Percentiles rank a stretch among this genome's conserved stretches.
Evolutionary conservation across 805 yeast species (phyloP).

Genomic region (Metschnikowia bowlesiae): DNA sequence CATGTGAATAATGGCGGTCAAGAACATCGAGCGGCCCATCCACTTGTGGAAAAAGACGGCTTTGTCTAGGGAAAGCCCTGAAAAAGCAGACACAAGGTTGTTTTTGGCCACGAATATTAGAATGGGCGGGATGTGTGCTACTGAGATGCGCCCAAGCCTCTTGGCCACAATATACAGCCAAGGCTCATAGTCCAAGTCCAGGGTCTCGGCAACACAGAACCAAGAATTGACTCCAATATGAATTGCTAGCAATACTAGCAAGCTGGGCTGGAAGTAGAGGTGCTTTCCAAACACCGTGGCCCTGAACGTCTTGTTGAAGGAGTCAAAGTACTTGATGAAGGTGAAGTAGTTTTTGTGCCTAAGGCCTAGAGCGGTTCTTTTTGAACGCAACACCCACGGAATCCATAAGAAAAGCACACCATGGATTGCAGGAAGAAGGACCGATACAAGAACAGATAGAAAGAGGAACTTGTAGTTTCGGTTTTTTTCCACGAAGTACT

Average conservation of each 20-base stretch:
- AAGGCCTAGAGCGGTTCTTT: constrained; percentile 16
- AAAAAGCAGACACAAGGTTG: constrained; percentile 33
- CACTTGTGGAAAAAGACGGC: constrained; percentile 39
- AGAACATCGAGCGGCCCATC: constrained; percentile 40
- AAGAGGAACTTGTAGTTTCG: constrained; percentile 36
- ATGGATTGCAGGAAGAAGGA: constrained; percentile 27
- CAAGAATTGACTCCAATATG: constrained; percentile 27
- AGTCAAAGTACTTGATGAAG: constrained; percentile 25
- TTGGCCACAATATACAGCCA: constrained; percentile 38
- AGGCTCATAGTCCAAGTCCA: constrained; percentile 38
- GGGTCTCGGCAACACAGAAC: constrained; percentile 29
- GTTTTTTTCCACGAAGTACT: constrained; percentile 34
- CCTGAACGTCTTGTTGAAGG: constrained; percentile 23
- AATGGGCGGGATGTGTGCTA: constrained; percentile 37
- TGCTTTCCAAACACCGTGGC: constrained; percentile 16
- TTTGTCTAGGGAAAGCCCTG: constrained; percentile 42
- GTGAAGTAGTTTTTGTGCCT: constrained; percentile 21
- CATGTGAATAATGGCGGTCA: constrained; percentile 33
- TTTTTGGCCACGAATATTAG: constrained; percentile 36
- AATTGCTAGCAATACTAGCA: constrained; percentile 23
- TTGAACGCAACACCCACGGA: constrained; percentile 29
- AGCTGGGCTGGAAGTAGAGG: constrained; percentile 40
- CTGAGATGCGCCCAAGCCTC: constrained; percentile 37
- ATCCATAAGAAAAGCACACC: constrained; percentile 43
- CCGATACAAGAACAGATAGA: constrained; percentile 26